Conservation (phyloP, 1,284 basidiomycete species). For the Pseudozyma flocculosa region DNA sequence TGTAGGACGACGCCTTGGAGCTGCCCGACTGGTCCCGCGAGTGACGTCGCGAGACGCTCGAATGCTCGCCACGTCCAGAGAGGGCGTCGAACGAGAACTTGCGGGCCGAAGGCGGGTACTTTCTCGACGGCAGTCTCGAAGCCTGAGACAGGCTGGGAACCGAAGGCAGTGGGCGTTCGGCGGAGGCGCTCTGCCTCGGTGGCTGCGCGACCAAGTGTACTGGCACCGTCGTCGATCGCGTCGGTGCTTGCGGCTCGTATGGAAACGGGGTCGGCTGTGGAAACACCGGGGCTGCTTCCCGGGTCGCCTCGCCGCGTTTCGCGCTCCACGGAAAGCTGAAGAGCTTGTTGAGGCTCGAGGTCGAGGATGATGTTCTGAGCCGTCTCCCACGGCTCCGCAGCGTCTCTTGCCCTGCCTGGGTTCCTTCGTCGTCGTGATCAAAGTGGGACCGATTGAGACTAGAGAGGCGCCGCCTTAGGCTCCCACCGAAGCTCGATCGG, state of each 20-base stretch:
- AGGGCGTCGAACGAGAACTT: conserved; percentile 25
- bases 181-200: too few species aligned
- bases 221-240: conserved; percentile 1
- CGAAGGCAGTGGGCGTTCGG: conserved; percentile 5
- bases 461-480: conserved; percentile 12
- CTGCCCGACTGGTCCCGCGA: conserved; percentile 20
- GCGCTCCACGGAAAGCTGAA: conserved; percentile 32
- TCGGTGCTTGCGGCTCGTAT: not conserved
- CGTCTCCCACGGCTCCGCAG: too few species aligned
- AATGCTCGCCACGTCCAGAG: conserved; percentile 8
- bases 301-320: not conserved
- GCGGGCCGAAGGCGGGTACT: conserved; percentile 22
- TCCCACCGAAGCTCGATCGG: conserved; percentile 4
- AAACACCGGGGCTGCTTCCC: not conserved
- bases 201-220: conserved; percentile 3
- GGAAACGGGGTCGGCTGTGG: conserved; percentile 16
- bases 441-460: conserved; percentile 6
- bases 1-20: conserved; percentile 27
- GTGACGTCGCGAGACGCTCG: conserved; percentile 17
- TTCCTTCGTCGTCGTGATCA: conserved; percentile 1
- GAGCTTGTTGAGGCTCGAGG: conserved; percentile 21
- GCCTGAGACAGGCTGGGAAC: conserved; percentile 6
- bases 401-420: not conserved
- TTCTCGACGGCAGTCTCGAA: conserved; percentile 14
- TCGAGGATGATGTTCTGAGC: conserved; percentile 20